Evolutionary conservation across 2,329 filamentous ascomycete species (phyloP).

Genomic region (Teratosphaeriaceae sp.): DNA sequence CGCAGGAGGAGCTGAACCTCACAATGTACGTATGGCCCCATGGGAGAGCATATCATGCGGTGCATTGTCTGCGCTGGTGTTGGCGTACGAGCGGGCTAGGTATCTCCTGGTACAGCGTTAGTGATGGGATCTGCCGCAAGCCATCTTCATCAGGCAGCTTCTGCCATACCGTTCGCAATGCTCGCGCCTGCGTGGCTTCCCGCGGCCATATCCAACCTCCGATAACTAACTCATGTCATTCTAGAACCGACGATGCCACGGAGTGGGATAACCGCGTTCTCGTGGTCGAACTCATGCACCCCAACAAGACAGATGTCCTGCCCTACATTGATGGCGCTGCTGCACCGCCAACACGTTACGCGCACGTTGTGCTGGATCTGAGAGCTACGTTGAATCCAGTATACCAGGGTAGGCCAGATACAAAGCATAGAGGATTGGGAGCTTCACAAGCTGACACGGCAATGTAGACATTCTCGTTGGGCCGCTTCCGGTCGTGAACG

Average conservation of each 20-base stretch:
- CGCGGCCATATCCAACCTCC: background rate
- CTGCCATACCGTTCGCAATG: too few species aligned
- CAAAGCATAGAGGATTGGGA: too few species aligned
- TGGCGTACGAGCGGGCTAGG: too few species aligned
- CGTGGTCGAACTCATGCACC: conserved; percentile 33
- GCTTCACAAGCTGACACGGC: too few species aligned
- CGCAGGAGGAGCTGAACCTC: conserved; percentile 35
- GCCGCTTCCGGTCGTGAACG: conserved; percentile 40
- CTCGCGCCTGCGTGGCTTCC: too few species aligned
- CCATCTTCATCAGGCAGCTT: too few species aligned
- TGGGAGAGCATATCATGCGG: too few species aligned
- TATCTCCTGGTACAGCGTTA: too few species aligned
- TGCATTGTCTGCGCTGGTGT: too few species aligned
- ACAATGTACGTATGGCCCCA: conserved; percentile 9
- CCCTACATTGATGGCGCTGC: conserved; percentile 37
- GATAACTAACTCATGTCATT: background rate
- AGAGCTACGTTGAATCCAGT: conserved; percentile 33
- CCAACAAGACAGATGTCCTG: conserved; percentile 45
- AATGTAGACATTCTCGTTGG: conserved; percentile 45
- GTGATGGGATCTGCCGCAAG: too few species aligned
- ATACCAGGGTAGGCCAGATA: conserved; percentile 21
- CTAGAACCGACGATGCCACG: conserved; percentile 13
- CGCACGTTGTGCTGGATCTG: conserved; percentile 38
- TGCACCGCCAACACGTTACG: conserved; percentile 35
- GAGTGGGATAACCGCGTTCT: conserved; percentile 22